These are phyloP conservation scores for Monascus purpureus DNA, from an alignment of 495 filamentous ascomycete species.

Conservation along the genomic window DNA sequence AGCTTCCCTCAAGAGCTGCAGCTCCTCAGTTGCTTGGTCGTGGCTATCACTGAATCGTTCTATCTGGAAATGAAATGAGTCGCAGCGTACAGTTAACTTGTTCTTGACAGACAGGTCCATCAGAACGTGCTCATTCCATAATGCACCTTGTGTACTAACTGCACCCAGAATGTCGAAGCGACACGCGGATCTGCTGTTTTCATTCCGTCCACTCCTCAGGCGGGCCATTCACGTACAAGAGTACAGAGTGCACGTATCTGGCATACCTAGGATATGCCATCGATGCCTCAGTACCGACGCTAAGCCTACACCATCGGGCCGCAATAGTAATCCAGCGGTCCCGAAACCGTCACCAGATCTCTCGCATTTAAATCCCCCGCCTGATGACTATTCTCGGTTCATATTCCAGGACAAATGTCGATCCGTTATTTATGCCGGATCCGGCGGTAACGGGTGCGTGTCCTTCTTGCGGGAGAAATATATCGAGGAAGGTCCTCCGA, in stretches of 20 bases:
- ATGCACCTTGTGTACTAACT: not conserved
- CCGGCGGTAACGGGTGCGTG: conserved; percentile 82
- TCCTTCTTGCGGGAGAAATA: conserved; percentile 87
- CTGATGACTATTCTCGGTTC: conserved; percentile 67
- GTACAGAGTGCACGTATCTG: conserved; percentile 10
- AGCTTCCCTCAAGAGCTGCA: no score
- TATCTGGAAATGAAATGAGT: no score
- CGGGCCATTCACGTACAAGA: conserved; percentile 18
- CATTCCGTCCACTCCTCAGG: conserved; percentile 11
- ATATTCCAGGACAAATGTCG: conserved; percentile 79
- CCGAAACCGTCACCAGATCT: conserved; percentile 18
- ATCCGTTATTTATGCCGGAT: conserved; percentile 58
- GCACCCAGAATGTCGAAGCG: conserved; percentile 11
- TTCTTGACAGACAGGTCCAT: no score
- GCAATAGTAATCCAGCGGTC: conserved; percentile 1
- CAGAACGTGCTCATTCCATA: not conserved
- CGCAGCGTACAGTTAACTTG: no score
- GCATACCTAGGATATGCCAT: conserved; percentile 9
- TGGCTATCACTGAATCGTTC: no score
- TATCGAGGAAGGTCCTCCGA: conserved; percentile 77
- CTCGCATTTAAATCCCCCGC: conserved; percentile 60
- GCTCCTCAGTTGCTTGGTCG: no score
- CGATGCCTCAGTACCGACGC: conserved; percentile 22
- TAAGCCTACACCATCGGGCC: conserved; percentile 4
- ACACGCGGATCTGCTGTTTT: conserved; percentile 9